phyloP scores from a whole-genome alignment of 1,284 basidiomycete genomes.

The Ustilago loliicola region DNA sequence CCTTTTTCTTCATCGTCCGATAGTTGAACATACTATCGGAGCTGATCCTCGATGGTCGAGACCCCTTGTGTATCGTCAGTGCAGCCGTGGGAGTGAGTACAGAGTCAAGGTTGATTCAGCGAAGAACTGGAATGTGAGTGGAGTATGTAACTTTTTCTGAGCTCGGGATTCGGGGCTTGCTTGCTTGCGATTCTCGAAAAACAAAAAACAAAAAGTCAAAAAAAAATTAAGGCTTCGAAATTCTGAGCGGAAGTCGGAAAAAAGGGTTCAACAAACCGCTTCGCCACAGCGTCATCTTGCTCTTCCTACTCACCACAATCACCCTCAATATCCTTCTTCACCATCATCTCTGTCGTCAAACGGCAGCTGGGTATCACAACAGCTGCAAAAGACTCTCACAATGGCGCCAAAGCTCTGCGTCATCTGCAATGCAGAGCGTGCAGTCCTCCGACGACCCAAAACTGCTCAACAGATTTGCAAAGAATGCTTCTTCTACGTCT shows the following conservation, averaged over 20 bases:
- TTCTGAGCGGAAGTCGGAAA: slow-evolving; percentile 10
- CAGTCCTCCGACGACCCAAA: slow-evolving; percentile 94
- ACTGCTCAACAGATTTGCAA: slow-evolving; percentile 97
- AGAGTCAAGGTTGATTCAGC: not conserved
- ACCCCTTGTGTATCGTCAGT: not conserved
- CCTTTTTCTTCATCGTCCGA: slow-evolving; percentile 36
- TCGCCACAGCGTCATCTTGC: slow-evolving; percentile 13
- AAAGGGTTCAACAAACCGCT: not conserved
- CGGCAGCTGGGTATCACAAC: not conserved
- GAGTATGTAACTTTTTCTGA: not conserved
- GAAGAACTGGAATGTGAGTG: slow-evolving; percentile 10
- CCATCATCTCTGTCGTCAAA: not conserved
- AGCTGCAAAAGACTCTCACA: not conserved
- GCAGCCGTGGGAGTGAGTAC: not conserved
- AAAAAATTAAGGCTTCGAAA: slow-evolving; percentile 6
- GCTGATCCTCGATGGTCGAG: not conserved
- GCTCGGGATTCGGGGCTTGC: slow-evolving; percentile 21
- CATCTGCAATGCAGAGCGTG: slow-evolving; percentile 81
- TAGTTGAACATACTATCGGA: slow-evolving; percentile 26
- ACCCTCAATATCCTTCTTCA: not conserved
- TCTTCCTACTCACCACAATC: not conserved
- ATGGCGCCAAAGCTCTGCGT: slow-evolving; percentile 73
- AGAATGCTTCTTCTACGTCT: slow-evolving; percentile 94
- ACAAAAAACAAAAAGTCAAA: not conserved
- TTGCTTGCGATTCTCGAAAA: not conserved